Conservation (phyloP, 2,329 filamentous ascomycete species). For the Colletotrichum graminicola region DNA sequence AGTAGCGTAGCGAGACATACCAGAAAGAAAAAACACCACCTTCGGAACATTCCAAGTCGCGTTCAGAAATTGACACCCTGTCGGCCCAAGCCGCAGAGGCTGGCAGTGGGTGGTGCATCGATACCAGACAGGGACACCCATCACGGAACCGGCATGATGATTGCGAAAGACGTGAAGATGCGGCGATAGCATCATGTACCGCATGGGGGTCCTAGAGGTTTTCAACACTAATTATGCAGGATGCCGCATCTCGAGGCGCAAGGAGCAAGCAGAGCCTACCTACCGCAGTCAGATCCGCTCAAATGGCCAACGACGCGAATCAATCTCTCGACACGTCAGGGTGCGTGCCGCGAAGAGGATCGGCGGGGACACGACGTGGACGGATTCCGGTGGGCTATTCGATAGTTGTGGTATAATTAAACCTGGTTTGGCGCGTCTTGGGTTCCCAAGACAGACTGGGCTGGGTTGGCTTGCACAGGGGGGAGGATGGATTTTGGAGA, state of each 20-base stretch:
- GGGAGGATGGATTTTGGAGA: neutral
- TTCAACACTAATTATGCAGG: neutral
- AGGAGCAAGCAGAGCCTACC: conserved; percentile 8
- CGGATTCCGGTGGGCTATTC: conserved; percentile 10
- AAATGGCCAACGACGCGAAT: conserved; percentile 7
- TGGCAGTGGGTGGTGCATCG: conserved; percentile 24
- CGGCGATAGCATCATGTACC: conserved; percentile 13
- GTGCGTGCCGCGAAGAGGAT: neutral
- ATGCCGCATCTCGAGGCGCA: conserved; percentile 13
- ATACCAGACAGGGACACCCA: conserved; percentile 31
- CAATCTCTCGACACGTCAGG: conserved; percentile 10
- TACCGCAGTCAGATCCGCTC: conserved; percentile 8
- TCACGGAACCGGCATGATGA: conserved; percentile 23
- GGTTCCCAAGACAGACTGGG: conserved; percentile 21
- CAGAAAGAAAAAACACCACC: neutral
- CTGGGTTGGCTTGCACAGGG: conserved; percentile 24
- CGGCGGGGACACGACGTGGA: conserved; percentile 9
- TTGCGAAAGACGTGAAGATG: conserved; percentile 15
- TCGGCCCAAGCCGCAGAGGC: conserved; percentile 16
- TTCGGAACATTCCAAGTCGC: neutral
- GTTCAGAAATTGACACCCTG: conserved; percentile 21
- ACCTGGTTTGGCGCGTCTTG: neutral
- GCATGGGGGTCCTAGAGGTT: conserved; percentile 12
- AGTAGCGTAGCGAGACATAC: neutral
- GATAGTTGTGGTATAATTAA: conserved; percentile 35